Percentiles rank a stretch among this genome's conserved stretches.
Evolutionary conservation across 202 grass and related monocot species (phyloP).

Genomic region (Elaeis oleifera): DNA sequence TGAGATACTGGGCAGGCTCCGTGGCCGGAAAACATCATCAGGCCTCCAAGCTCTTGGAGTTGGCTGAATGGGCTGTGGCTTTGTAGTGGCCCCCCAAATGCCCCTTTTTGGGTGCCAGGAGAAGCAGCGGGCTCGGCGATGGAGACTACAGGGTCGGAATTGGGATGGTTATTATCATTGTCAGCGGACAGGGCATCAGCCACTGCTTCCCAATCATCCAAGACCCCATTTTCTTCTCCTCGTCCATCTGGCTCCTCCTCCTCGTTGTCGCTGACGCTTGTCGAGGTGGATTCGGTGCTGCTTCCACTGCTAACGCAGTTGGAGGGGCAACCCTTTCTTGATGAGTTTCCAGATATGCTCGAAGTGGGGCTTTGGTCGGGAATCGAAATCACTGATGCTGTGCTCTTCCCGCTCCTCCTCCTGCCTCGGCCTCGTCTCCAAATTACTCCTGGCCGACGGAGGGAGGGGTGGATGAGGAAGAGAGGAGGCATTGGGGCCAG

Average conservation of each 20-base stretch:
- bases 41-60: slow-evolving; percentile 68
- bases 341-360: neutral
- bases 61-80: slow-evolving; percentile 26
- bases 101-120: slow-evolving; percentile 1
- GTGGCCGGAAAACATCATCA: slow-evolving; percentile 78
- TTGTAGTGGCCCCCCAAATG: slow-evolving; percentile 1
- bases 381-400: slow-evolving; percentile 40
- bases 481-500: slow-evolving; percentile 29
- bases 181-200: slow-evolving; percentile 59
- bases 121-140: slow-evolving; percentile 15
- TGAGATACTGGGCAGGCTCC: slow-evolving; percentile 69
- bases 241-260: slow-evolving; percentile 44
- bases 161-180: slow-evolving; percentile 32
- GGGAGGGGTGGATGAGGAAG: slow-evolving; percentile 43
- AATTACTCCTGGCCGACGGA: slow-evolving; percentile 19
- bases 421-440: slow-evolving; percentile 31
- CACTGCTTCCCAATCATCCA: slow-evolving; percentile 95
- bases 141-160: slow-evolving; percentile 5
- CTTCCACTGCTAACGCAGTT: slow-evolving; percentile 61
- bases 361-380: slow-evolving; percentile 41
- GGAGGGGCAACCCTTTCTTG: slow-evolving; percentile 26
- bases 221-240: slow-evolving; percentile 57
- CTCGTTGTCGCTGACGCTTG: slow-evolving; percentile 69
- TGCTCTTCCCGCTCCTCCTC: slow-evolving; percentile 19
- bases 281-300: slow-evolving; percentile 68